Conservation (phyloP, 73 alveolate genomes). For the Paramecium bursaria region DNA sequence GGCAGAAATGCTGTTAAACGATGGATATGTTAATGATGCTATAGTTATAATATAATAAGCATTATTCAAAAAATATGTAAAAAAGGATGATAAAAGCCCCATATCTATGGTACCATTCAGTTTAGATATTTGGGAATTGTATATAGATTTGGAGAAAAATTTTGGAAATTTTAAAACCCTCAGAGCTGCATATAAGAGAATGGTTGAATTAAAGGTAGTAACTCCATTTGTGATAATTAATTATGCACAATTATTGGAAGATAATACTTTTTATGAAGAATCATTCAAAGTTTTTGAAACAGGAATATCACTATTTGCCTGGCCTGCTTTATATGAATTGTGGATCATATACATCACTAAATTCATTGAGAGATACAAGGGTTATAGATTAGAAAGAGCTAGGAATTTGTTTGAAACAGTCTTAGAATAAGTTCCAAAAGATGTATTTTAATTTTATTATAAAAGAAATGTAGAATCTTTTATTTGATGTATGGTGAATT, state of each 20-base stretch:
- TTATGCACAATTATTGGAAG: slow-evolving; percentile 77
- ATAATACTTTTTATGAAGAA: slow-evolving; percentile 79
- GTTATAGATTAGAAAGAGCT: slow-evolving; percentile 93
- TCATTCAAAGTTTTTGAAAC: slow-evolving; percentile 85
- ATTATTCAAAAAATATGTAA: slow-evolving; percentile 74
- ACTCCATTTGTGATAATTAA: slow-evolving; percentile 80
- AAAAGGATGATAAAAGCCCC: slow-evolving; percentile 73
- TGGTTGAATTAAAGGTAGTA: slow-evolving; percentile 84
- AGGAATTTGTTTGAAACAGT: slow-evolving; percentile 91
- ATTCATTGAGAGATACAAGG: slow-evolving; percentile 82
- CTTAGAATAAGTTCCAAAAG: slow-evolving; percentile 73
- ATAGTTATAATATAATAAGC: slow-evolving; percentile 76
- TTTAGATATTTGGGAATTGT: slow-evolving; percentile 81
- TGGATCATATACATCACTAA: slow-evolving; percentile 80
- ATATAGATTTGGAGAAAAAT: slow-evolving; percentile 84
- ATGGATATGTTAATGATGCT: slow-evolving; percentile 82
- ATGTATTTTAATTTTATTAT: slow-evolving; percentile 52
- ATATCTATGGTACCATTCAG: slow-evolving; percentile 60
- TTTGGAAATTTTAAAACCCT: slow-evolving; percentile 81
- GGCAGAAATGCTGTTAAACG: slow-evolving; percentile 82
- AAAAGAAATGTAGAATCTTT: slow-evolving; percentile 77
- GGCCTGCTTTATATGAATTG: slow-evolving; percentile 87
- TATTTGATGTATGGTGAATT: slow-evolving; percentile 92
- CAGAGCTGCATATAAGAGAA: slow-evolving; percentile 81
- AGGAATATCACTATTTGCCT: slow-evolving; percentile 77